These are phyloP conservation scores for Rhizoclosmatium sp. DNA, from an alignment of 192 early-diverging fungal genomes.

Conservation along the genomic window DNA sequence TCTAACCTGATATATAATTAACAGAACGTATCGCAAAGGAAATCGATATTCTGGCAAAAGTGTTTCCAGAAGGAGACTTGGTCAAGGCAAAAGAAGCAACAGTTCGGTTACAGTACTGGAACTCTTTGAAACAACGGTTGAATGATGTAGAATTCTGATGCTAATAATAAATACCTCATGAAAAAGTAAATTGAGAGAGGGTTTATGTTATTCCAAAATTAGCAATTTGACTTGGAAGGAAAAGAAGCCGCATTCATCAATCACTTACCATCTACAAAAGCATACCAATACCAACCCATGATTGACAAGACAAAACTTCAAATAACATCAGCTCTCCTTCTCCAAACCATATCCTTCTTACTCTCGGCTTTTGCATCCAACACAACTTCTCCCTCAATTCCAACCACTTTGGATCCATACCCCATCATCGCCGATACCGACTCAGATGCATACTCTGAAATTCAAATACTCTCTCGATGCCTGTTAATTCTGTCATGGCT, in stretches of 20 bases:
- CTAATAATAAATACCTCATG: no score
- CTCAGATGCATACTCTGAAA: no score
- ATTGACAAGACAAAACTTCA: not conserved
- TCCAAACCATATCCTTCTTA: not conserved
- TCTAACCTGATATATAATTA: no score
- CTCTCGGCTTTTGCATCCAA: not conserved
- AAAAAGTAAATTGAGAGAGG: no score
- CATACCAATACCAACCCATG: not conserved
- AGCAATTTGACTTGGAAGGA: no score
- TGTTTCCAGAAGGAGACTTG: slow-evolving; percentile 65
- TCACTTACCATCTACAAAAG: not conserved
- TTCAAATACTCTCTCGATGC: no score
- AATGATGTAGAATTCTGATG: slow-evolving; percentile 14
- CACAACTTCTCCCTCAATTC: not conserved
- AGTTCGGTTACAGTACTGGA: slow-evolving; percentile 81
- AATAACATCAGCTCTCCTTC: not conserved
- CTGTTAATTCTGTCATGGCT: no score
- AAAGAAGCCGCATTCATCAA: no score
- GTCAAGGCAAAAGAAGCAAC: slow-evolving; percentile 68
- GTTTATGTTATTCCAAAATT: no score
- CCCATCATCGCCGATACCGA: no score
- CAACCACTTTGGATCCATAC: not conserved
- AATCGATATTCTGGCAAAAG: slow-evolving; percentile 51
- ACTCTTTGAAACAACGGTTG: slow-evolving; percentile 43
- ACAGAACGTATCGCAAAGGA: slow-evolving; percentile 60